These are phyloP conservation scores for peach (Prunus persica) DNA, from an alignment of 306 rosid genomes.

Conservation along the genomic window DNA sequence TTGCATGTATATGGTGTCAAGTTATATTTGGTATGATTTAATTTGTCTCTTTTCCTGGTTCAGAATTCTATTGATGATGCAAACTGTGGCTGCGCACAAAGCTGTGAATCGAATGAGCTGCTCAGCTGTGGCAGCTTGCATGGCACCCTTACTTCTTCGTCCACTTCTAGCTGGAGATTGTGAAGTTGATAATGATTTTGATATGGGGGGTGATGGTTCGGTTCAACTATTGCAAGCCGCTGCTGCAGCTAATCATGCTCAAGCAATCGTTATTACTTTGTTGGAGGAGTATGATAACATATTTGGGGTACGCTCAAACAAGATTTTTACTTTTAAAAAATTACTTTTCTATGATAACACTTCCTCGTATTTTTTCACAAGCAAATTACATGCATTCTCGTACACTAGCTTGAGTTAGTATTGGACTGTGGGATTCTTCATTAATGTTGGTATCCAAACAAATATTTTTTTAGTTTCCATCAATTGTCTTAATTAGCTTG, in stretches of 20 bases:
- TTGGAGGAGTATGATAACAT: conserved; percentile 74
- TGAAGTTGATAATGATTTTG: conserved; percentile 82
- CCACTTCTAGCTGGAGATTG: conserved; percentile 94
- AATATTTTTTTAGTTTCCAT: too few relatives aligned
- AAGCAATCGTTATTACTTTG: conserved; percentile 82
- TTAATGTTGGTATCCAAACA: background rate
- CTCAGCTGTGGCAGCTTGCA: conserved; percentile 97
- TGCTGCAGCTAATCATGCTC: conserved; percentile 99
- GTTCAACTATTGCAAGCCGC: conserved; percentile 91
- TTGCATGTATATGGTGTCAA: conserved; percentile 2
- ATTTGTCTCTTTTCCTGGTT: conserved; percentile 22
- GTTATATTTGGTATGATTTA: conserved; percentile 7
- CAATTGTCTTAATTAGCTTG: background rate
- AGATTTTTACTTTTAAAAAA: background rate
- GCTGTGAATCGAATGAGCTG: conserved; percentile 85
- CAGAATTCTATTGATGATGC: conserved; percentile 94
- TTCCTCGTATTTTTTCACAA: conserved; percentile 15
- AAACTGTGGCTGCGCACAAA: conserved; percentile 67
- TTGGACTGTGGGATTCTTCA: conserved; percentile 17
- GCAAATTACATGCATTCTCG: background rate
- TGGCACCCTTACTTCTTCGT: conserved; percentile 97
- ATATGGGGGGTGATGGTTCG: conserved; percentile 88
- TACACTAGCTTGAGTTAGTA: background rate
- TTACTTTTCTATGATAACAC: background rate
- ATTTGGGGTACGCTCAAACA: conserved; percentile 60